Evolutionary conservation across 1,284 basidiomycete genomes (phyloP).

Genomic region (Puccinia polysora): DNA sequence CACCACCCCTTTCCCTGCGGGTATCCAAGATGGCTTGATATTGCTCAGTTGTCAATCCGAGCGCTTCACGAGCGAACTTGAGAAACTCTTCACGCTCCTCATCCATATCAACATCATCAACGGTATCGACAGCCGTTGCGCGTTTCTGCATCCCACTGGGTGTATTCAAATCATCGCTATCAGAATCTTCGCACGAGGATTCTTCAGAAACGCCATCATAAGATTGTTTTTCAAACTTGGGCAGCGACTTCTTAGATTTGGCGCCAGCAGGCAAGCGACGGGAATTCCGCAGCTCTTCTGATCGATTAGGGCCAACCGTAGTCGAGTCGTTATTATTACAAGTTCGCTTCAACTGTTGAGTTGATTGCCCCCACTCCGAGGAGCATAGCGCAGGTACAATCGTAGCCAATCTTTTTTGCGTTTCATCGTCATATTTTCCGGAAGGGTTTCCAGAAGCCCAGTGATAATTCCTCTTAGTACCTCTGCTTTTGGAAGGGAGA

Average conservation of each 20-base stretch:
- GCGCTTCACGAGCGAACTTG: conserved; percentile 78
- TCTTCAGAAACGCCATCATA: conserved; percentile 52
- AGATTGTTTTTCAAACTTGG: conserved; percentile 48
- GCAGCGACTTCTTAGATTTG: conserved; percentile 45
- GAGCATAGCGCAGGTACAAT: conserved; percentile 54
- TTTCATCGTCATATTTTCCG: conserved; percentile 47
- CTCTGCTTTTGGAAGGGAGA: conserved; percentile 33
- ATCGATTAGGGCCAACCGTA: no score
- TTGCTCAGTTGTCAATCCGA: conserved; percentile 76
- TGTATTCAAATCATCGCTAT: conserved; percentile 46
- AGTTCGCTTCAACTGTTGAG: no score
- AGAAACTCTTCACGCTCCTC: conserved; percentile 87
- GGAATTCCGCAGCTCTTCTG: no score
- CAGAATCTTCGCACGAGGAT: conserved; percentile 45
- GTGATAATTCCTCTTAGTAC: conserved; percentile 54
- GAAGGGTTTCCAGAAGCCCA: conserved; percentile 56
- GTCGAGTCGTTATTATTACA: no score
- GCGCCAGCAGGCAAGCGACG: no score
- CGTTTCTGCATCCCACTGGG: conserved; percentile 43
- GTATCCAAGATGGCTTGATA: conserved; percentile 76
- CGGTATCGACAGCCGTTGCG: conserved; percentile 36
- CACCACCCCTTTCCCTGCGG: conserved; percentile 69
- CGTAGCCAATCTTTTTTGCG: conserved; percentile 51
- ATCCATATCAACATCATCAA: conserved; percentile 73
- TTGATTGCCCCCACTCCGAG: conserved; percentile 55